Percentiles rank a stretch among this genome's conserved stretches.
phyloP scores from a whole-genome alignment of 1,284 basidiomycete genomes.

The Rugosomyces carneus region DNA sequence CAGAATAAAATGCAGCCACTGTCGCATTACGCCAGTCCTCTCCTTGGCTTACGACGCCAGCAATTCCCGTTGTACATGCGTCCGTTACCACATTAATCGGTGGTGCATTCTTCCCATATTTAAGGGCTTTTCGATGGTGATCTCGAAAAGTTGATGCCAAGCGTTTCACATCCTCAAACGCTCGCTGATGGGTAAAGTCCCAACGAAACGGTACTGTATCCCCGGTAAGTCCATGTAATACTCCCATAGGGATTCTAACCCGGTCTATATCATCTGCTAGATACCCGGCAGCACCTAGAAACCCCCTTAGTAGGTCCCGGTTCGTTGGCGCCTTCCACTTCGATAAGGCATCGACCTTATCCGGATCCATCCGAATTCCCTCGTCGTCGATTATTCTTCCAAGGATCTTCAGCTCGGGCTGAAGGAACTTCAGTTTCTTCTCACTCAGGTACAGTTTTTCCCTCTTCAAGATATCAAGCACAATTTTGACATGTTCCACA shows the following conservation, averaged over 20 bases:
- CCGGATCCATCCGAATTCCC: constrained; percentile 1
- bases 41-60: constrained; percentile 25
- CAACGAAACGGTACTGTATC: not conserved
- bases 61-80: constrained; percentile 20
- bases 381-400: not conserved
- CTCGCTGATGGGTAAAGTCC: not conserved
- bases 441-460: constrained; percentile 20
- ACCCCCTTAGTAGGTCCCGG: not conserved
- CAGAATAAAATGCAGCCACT: constrained; percentile 29
- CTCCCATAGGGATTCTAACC: not conserved
- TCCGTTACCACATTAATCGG: constrained; percentile 25
- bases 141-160: constrained; percentile 15
- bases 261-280: not conserved
- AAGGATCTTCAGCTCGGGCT: not conserved
- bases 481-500: constrained; percentile 21
- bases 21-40: constrained; percentile 19
- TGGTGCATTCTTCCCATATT: constrained; percentile 18
- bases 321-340: not conserved
- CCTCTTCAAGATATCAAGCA: constrained; percentile 23
- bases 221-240: not conserved
- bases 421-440: not conserved
- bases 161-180: constrained; percentile 30
- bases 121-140: constrained; percentile 20
- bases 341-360: constrained; percentile 3
- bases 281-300: not conserved